A percentile compares a stretch with the other conserved stretches of the same genome.
Evolutionary conservation across 768 basidiomycete genomes (phyloP).

Genomic region (Suillus cothurnatus): DNA sequence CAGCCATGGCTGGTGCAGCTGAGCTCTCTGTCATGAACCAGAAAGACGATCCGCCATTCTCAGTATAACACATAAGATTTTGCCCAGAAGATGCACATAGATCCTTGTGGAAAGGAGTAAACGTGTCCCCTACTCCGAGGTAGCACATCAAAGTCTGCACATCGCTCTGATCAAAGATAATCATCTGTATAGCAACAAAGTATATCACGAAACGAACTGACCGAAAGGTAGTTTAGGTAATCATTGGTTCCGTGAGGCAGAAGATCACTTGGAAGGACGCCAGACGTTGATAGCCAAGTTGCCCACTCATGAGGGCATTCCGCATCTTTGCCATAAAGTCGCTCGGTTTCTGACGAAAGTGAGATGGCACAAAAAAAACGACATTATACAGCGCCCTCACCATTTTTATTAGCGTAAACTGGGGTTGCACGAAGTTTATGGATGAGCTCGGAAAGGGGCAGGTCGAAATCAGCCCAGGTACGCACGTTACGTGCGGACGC

Average conservation of each 20-base stretch:
- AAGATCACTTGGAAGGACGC: constrained; percentile 53
- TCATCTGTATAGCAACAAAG: neutral
- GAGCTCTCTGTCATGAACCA: constrained; percentile 85
- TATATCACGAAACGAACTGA: constrained; percentile 42
- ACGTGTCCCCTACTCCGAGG: constrained; percentile 79
- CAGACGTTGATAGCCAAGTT: constrained; percentile 52
- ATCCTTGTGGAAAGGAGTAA: constrained; percentile 85
- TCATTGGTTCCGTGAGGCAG: constrained; percentile 58
- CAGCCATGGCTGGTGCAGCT: constrained; percentile 52
- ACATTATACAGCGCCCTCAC: constrained; percentile 28
- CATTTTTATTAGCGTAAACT: constrained; percentile 39
- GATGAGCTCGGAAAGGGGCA: constrained; percentile 58
- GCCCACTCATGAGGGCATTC: constrained; percentile 69
- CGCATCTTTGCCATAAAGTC: constrained; percentile 79
- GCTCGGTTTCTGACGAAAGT: constrained; percentile 48
- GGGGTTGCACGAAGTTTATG: constrained; percentile 39
- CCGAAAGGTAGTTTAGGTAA: constrained; percentile 56
- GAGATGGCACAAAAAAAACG: neutral
- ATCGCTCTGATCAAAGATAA: constrained; percentile 42
- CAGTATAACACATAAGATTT: constrained; percentile 85
- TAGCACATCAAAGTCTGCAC: constrained; percentile 89
- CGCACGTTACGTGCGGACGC: constrained; percentile 67
- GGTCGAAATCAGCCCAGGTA: constrained; percentile 51
- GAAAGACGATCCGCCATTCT: constrained; percentile 69
- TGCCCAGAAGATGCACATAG: constrained; percentile 83